Base-by-base conservation (phyloP, 75 land plant species). In the Azolla pinnata region DNA sequence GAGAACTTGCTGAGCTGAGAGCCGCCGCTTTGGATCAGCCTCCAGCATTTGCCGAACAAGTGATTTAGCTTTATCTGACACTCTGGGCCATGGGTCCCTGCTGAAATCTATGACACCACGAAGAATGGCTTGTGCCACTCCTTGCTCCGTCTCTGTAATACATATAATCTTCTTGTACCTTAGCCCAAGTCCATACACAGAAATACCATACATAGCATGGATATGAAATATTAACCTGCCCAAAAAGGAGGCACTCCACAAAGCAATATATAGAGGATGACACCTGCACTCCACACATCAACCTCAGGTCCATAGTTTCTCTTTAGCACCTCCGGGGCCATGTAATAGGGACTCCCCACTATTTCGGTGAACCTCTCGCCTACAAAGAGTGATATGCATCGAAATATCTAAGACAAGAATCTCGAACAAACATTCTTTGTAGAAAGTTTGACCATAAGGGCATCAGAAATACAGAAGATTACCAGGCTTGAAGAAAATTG, bases 41-140 rank as follows among this genome's bases (percentile, higher is more conserved):
- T 74, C 77, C 51, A 81, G 68, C 84, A 81, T 81, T 25, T 63
- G 63, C 1, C 66, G 74, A 23, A 81, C 84, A 25, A 81, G 38
- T 32, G 66, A 52, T 32, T 81, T 81, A 17, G 84, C 84, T 45
- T 63, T 53, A 25, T 81, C 84, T 0, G 84, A 81, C 33, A 81
- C 56, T 29, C 49, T 69, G 17, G 84, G 82, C 84, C 84, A 81
- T 17, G 84, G 84, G 9, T 81, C 84, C 42, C 84, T 60, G 54
- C 74, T 81, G 52, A 81, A 81, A 57, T 81, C 84, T 32, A 79
- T 53, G 48, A 34, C 18, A 5, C 84, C 84, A 21, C 82, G 77
- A 49, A 81, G 78, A 62, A 81, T 81, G n/a, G 84, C 84, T 66
- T 79, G 82, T 48, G 84, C 84, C 51, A 81, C 84, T 2, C 84